Evolutionary conservation across 371 early-diverging fungal genomes (phyloP).

Genomic region (Mucor sp.): DNA sequence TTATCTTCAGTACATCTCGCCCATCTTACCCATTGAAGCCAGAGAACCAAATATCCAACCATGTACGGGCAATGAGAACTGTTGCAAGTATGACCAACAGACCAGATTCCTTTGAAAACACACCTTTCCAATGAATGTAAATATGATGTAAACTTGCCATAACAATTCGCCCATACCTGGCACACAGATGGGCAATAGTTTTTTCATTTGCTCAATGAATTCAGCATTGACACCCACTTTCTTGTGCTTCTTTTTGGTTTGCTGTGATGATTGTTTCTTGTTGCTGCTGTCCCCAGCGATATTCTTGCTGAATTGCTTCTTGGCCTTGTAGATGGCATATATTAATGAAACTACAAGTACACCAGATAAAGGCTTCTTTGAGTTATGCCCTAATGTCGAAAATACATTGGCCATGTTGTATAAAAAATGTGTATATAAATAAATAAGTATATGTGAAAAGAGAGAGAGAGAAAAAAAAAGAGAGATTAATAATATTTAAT

Average conservation of each 20-base stretch:
- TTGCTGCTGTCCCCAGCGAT: not conserved
- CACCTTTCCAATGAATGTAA: constrained; percentile 29
- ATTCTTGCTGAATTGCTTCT: constrained; percentile 27
- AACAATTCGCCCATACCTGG: constrained; percentile 45
- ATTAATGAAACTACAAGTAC: constrained; percentile 38
- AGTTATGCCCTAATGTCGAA: constrained; percentile 31
- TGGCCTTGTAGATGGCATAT: constrained; percentile 41
- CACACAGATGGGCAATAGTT: constrained; percentile 71
- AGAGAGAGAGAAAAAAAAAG: not conserved
- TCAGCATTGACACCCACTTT: constrained; percentile 67
- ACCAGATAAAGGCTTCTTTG: constrained; percentile 34
- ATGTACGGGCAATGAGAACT: constrained; percentile 71
- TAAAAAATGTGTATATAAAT: not conserved
- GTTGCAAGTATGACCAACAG: constrained; percentile 64
- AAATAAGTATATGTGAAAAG: not conserved
- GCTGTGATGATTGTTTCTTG: not conserved
- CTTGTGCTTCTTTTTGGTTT: constrained; percentile 24
- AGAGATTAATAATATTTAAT: not conserved
- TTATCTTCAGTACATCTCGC: not conserved
- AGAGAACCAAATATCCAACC: constrained; percentile 78
- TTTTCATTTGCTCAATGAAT: constrained; percentile 80
- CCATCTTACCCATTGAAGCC: constrained; percentile 63
- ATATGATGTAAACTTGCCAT: too few relatives aligned
- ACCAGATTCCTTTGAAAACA: constrained; percentile 66
- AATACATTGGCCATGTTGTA: constrained; percentile 36